Evolutionary conservation across 345 rosid genomes (phyloP).

Genomic region (Physaria fendleri): DNA sequence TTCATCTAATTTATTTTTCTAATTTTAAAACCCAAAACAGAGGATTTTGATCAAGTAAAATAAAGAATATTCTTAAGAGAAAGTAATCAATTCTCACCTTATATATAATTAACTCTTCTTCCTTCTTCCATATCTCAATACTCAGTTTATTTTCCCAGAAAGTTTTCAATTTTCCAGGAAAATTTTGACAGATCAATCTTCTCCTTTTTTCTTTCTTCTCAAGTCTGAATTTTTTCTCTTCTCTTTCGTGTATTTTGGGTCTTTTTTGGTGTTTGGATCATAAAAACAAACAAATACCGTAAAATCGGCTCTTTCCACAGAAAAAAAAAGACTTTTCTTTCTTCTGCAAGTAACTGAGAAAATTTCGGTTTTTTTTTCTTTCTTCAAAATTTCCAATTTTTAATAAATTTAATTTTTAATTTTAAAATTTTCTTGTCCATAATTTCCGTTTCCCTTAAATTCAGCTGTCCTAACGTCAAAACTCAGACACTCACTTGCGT

Average conservation of each 20-base stretch:
- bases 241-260: not conserved
- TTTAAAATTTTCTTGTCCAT: conserved; percentile 10
- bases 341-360: conserved; percentile 32
- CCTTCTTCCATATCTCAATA: not conserved
- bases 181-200: not conserved
- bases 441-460: conserved; percentile 38
- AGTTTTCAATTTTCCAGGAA: conserved; percentile 10
- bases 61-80: conserved; percentile 16
- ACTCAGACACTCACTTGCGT: conserved; percentile 37
- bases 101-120: not conserved
- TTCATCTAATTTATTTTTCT: no score
- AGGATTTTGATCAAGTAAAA: conserved; percentile 25
- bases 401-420: not conserved
- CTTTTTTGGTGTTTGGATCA: not conserved
- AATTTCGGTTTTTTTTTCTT: conserved; percentile 22
- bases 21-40: conserved; percentile 23
- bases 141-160: not conserved
- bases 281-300: conserved; percentile 21
- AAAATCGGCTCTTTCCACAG: conserved; percentile 24
- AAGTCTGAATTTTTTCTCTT: conserved; percentile 18
- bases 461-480: conserved; percentile 61
- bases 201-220: conserved; percentile 4
- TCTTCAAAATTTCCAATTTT: not conserved
- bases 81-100: conserved; percentile 15
- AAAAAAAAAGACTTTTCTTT: conserved; percentile 22